A percentile compares a stretch with the other conserved stretches of the same genome.
phyloP scores from a whole-genome alignment of 1,139 yeast genomes.

The Nakaseomyces sp. region DNA sequence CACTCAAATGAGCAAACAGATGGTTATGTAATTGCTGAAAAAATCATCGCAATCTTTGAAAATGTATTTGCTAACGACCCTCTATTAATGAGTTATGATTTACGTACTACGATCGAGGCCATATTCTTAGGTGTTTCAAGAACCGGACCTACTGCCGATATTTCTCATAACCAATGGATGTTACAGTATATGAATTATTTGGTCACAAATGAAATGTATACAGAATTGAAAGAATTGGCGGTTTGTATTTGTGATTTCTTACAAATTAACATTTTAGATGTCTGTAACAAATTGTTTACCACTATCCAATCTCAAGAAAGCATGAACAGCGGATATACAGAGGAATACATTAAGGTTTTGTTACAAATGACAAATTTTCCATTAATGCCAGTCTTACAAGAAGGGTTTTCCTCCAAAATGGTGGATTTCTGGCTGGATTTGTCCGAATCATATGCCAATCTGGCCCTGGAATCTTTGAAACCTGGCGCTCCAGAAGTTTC shows the following conservation, averaged over 20 bases:
- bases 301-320: conserved; percentile 21
- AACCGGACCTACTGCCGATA: conserved; percentile 13
- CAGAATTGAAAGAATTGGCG: conserved; percentile 42
- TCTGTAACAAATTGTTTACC: conserved; percentile 41
- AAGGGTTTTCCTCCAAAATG: conserved; percentile 56
- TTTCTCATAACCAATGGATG: conserved; percentile 30
- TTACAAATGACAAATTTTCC: conserved; percentile 52
- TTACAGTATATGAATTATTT: conserved; percentile 35
- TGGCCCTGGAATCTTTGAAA: conserved; percentile 22
- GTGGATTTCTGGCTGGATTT: conserved; percentile 75
- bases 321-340: conserved; percentile 22
- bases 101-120: conserved; percentile 28
- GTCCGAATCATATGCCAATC: conserved; percentile 43
- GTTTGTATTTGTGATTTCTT: conserved; percentile 45
- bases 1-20: conserved; percentile 19
- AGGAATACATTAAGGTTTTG: conserved; percentile 41
- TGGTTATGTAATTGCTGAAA: conserved; percentile 23
- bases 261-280: conserved; percentile 42
- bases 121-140: conserved; percentile 31
- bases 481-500: conserved; percentile 25
- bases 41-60: conserved; percentile 23
- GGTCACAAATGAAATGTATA: conserved; percentile 36
- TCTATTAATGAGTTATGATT: conserved; percentile 27
- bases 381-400: conserved; percentile 57
- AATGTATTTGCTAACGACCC: conserved; percentile 33